Evolutionary conservation across 305 asterid species (phyloP).

Genomic region (Rubia peregrina): DNA sequence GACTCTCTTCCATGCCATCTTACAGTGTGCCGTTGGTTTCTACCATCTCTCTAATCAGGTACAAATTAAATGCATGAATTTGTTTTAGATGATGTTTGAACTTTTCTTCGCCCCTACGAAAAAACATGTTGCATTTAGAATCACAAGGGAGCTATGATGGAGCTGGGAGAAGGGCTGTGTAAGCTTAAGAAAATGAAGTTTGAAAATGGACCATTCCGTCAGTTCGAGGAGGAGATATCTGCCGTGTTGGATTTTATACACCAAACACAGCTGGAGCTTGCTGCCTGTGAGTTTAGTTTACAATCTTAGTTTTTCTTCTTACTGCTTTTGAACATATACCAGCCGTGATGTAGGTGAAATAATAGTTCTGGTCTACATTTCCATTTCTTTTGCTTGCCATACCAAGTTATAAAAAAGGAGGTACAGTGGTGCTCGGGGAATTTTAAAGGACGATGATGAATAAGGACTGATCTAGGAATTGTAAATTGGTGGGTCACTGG

Average conservation of each 20-base stretch:
- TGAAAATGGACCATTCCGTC: slow-evolving; percentile 61
- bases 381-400: too few relatives aligned
- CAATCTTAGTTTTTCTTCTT: not conserved
- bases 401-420: too few relatives aligned
- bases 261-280: slow-evolving; percentile 69
- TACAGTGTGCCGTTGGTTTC: slow-evolving; percentile 77
- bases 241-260: slow-evolving; percentile 69
- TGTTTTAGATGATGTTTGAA: not conserved
- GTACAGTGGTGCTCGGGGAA: too few relatives aligned
- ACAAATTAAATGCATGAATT: not conserved
- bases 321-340: too few relatives aligned
- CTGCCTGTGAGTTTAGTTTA: slow-evolving; percentile 58
- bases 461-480: too few relatives aligned
- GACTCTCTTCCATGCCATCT: slow-evolving; percentile 59
- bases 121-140: slow-evolving; percentile 28
- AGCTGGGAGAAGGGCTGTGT: slow-evolving; percentile 82
- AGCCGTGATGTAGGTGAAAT: too few relatives aligned
- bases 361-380: too few relatives aligned
- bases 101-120: not conserved
- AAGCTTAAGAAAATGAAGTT: slow-evolving; percentile 75
- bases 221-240: slow-evolving; percentile 61
- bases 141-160: slow-evolving; percentile 93
- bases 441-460: too few relatives aligned
- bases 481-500: too few relatives aligned
- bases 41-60: slow-evolving; percentile 86